Evolutionary conservation across 179 eudicot species (phyloP), one percentile per base, ranked within the genome.

Genomic region (Carnegiea gigantea): DNA sequence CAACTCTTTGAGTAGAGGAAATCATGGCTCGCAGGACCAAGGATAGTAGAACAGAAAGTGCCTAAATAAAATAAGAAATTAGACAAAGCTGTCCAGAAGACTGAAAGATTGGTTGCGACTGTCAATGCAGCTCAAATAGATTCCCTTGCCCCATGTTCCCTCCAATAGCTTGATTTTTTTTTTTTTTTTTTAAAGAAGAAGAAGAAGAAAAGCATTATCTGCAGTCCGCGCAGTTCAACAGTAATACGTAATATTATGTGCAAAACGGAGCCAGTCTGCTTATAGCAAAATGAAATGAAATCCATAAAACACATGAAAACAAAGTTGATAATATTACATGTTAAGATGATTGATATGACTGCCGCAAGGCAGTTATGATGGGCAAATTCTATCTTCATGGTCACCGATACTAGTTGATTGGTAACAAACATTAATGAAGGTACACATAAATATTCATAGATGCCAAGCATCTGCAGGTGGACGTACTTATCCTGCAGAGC

Each of bases 21-120:
- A 91, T 85, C 88, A 91, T 85, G 77, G 92, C 88, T 79, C 90
- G 88, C 74, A 93, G 87, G 59, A 89, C 77, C 80, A 90, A 73
- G 30, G 97, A 88, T 65, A 93, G 83, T 62, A 93, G 86, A 77
- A 93, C 80, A 53, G 92, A 89, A 24, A 89, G 59, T 23, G 85
- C 93, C 97, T 93, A 87, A 46, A 83, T 20, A 74, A 40, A 77
- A 79, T 23, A 62, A 51, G 20, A 72, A 81, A 38, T 51, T 68
- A 49, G 28, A 46, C 33, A 48, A 36, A 40, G 24, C 24, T 12
- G 49, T 20, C 23, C 72, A 67, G 1, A 28, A 24, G 18, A 62
- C 28, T 62, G 68, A 62, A 60, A 21, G 26, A 20, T 21, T 24
- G 11, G 26, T 9, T 62, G 12, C 1, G 30, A 62, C 62, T 18